Evolutionary conservation across 306 rosid genomes (phyloP).

Genomic region (Lathyrus tuberosus): DNA sequence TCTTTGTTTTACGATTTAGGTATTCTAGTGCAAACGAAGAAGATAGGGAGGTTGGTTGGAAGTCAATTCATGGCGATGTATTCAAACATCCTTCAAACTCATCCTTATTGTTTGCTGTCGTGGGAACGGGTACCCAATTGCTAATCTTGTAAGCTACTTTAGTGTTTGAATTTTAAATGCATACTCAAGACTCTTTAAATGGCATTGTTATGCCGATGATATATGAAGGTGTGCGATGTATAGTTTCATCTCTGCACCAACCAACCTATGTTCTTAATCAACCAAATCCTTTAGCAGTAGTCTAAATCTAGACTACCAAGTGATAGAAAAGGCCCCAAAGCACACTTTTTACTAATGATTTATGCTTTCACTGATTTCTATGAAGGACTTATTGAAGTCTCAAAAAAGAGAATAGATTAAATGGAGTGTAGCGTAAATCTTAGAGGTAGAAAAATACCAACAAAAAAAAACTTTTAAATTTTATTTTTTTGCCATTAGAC

Average conservation of each 20-base stretch:
- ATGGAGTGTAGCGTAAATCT: background rate
- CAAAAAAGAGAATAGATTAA: background rate
- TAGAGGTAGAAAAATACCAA: too few relatives aligned
- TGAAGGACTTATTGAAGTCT: background rate
- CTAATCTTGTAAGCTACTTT: constrained; percentile 71
- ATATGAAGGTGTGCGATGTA: constrained; percentile 31
- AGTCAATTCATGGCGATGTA: constrained; percentile 74
- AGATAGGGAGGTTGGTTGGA: constrained; percentile 86
- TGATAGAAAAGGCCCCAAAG: constrained; percentile 13
- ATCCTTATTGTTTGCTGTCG: constrained; percentile 69
- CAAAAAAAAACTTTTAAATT: too few relatives aligned
- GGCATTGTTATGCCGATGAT: constrained; percentile 28
- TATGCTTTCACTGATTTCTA: constrained; percentile 4
- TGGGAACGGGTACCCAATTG: constrained; percentile 86
- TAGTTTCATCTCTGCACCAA: constrained; percentile 25
- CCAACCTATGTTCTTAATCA: constrained; percentile 16
- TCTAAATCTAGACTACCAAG: constrained; percentile 15
- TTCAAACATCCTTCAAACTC: constrained; percentile 71
- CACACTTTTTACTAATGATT: constrained; percentile 15
- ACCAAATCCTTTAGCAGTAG: constrained; percentile 21
- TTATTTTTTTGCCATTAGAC: too few relatives aligned
- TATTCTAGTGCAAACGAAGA: constrained; percentile 64
- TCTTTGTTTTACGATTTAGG: constrained; percentile 45
- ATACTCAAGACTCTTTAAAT: constrained; percentile 25
- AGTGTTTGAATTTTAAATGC: constrained; percentile 31